Base-by-base conservation (phyloP, 2,329 filamentous ascomycete species). In the Xylaria sp. region DNA sequence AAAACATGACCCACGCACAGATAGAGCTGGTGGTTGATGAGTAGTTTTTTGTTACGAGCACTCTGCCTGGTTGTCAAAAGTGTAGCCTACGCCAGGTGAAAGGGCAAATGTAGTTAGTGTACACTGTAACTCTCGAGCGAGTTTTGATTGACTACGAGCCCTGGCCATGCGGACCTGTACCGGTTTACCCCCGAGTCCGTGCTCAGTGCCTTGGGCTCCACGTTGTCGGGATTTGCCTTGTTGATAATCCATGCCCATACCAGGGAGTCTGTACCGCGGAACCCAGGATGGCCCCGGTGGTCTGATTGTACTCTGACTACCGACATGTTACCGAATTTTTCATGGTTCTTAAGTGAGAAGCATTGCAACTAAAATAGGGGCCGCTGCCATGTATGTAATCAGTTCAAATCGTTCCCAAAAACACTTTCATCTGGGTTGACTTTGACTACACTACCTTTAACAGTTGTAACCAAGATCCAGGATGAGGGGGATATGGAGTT, bases 401-500 rank as follows among this genome's bases (percentile, higher is more conserved):
- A 44, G 20, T 60, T 61, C 20, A 51, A 56, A 66, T 61, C 55
- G 51, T 62, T 51, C 39, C 58, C 37, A 41, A 57, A 50, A 20
- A 55, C 25, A 50, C 37, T 41, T 18, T 41, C 39, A 39, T 41
- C 28, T 57, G 58, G 37, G 57, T 56, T 32, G 51, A 62, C 58
- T 34, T 62, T 62, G 25, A 56, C 51, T 34, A 23, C 28, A 61
- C 28, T 25, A 56, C 51, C 64, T 61, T 61, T 18, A 23, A 57
- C 51, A 57, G 28, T 62, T 41, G 12, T 51, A 32, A 51, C 41
- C 20, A 62, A 15, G 54, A 48, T 62, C 34, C 50, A 66, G 51
- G 51, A 66, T 66, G 64, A 62, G 57, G 64, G 25, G 64, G 37
- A 10, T 41, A 66, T 51, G 64, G 64, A 62, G 57, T 51, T 57